Percentiles rank a stretch among this genome's conserved stretches.
phyloP scores from a whole-genome alignment of 148 eudicot species.

The Agrostemma githago region DNA sequence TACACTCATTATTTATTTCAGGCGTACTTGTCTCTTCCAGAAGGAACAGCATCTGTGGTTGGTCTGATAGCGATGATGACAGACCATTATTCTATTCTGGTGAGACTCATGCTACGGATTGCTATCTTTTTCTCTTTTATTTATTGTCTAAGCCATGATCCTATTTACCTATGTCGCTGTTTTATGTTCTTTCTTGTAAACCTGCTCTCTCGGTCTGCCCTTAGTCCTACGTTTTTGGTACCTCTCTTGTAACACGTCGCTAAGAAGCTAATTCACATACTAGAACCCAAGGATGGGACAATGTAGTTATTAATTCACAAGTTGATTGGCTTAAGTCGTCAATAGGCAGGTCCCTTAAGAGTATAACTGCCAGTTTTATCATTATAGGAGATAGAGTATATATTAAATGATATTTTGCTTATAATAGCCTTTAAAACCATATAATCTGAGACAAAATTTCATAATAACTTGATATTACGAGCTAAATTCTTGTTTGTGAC shows the following conservation, averaged over 20 bases:
- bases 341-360: not conserved
- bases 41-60: conserved; percentile 97
- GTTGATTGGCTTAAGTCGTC: not conserved
- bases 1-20: conserved; percentile 28
- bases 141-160: not conserved
- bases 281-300: not conserved
- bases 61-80: conserved; percentile 99
- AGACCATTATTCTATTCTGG: conserved; percentile 92
- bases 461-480: not conserved
- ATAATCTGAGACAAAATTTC: not conserved
- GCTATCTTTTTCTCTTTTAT: not conserved
- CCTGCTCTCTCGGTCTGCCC: not conserved
- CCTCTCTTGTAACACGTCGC: not conserved
- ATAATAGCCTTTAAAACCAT: conserved; percentile 1
- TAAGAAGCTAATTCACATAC: not conserved
- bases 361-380: not conserved
- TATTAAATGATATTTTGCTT: not conserved
- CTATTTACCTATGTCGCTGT: not conserved
- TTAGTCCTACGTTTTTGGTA: not conserved
- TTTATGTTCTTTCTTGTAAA: not conserved
- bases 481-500: conserved; percentile 11
- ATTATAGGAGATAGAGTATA: not conserved
- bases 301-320: not conserved
- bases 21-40: conserved; percentile 99
- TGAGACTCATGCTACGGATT: conserved; percentile 30